These are phyloP conservation scores for Zopfochytrium polystomum DNA, from an alignment of 371 early-diverging fungal genomes.

Conservation along the genomic window DNA sequence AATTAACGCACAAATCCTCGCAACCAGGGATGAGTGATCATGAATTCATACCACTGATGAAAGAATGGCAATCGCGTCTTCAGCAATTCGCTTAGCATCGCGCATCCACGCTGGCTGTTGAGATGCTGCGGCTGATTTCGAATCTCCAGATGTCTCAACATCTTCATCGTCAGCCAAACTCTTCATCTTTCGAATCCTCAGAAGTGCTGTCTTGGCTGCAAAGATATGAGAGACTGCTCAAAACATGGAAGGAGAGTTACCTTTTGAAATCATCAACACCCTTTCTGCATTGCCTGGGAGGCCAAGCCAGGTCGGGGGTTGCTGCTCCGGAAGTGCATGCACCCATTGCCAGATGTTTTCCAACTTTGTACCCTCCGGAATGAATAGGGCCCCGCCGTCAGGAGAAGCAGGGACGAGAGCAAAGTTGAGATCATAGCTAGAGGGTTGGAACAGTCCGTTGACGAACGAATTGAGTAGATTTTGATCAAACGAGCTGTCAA, in stretches of 20 bases:
- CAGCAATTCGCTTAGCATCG: constrained; percentile 50
- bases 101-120: constrained; percentile 82
- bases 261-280: constrained; percentile 68
- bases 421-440: constrained; percentile 79
- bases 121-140: constrained; percentile 13
- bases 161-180: constrained; percentile 77
- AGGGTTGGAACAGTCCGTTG: constrained; percentile 73
- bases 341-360: constrained; percentile 90
- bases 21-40: background rate
- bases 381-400: constrained; percentile 52
- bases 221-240: constrained; percentile 1
- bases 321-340: constrained; percentile 78
- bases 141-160: no score
- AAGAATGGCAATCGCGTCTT: constrained; percentile 60
- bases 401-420: constrained; percentile 57
- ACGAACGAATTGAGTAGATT: constrained; percentile 86
- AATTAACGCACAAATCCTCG: background rate
- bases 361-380: constrained; percentile 87
- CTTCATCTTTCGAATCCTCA: constrained; percentile 82
- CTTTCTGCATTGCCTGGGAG: constrained; percentile 92
- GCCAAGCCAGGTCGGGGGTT: constrained; percentile 96
- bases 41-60: constrained; percentile 50
- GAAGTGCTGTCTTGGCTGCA: constrained; percentile 64
- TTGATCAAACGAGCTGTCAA: constrained; percentile 92
- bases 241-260: constrained; percentile 20